Conservation (phyloP, 768 basidiomycete genomes). For the Tylopilus vinaceipallidus region DNA sequence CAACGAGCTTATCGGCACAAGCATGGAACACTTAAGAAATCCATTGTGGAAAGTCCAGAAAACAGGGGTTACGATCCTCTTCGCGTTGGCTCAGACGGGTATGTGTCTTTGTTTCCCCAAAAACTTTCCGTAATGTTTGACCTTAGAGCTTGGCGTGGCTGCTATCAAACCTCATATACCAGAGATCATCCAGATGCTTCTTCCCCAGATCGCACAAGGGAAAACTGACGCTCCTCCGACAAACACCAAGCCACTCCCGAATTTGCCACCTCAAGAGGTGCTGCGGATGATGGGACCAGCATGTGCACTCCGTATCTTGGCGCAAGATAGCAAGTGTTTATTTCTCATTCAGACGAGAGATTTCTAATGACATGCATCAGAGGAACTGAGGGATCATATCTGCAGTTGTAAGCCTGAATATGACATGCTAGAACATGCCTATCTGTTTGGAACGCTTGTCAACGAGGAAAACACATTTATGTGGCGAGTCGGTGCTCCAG, state of each 20-base stretch:
- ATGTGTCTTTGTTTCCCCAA: neutral
- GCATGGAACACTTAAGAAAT: constrained; percentile 5
- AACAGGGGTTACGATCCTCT: constrained; percentile 24
- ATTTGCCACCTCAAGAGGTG: neutral
- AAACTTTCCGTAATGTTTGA: neutral
- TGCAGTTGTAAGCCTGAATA: neutral
- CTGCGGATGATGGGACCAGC: constrained; percentile 24
- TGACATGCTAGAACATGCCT: neutral
- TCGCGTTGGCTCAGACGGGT: constrained; percentile 22
- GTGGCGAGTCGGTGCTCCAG: neutral
- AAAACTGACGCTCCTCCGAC: neutral
- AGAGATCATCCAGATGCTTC: neutral
- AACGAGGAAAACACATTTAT: neutral
- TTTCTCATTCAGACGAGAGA: neutral
- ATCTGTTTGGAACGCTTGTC: neutral
- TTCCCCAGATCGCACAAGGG: neutral
- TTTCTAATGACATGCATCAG: neutral
- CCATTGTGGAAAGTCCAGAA: constrained; percentile 20
- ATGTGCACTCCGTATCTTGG: constrained; percentile 21
- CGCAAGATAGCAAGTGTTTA: constrained; percentile 10
- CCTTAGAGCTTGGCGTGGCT: neutral
- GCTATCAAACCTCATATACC: neutral
- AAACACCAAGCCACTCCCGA: neutral
- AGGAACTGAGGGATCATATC: neutral
- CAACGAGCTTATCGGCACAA: constrained; percentile 8